Base-by-base conservation (phyloP, 192 early-diverging fungal species). In the Phlyctochytrium bullatum region DNA sequence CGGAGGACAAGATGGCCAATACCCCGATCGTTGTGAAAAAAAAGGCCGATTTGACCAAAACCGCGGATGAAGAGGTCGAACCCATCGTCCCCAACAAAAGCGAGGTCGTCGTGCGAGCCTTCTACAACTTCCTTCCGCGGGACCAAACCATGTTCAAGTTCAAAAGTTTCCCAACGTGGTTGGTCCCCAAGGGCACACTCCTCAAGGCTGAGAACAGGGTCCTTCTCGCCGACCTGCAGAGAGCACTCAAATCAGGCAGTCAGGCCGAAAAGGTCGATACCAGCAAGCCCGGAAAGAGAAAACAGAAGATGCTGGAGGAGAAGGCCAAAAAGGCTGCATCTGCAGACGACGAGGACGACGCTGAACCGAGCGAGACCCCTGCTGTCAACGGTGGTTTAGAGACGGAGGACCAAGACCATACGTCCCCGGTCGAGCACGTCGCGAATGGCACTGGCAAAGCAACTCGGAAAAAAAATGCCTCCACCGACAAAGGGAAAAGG, bases 201-300 rank as follows among this genome's bases (percentile, higher is more conserved):
- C 12, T 57, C 6, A 25, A 6, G 14, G 27, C 54, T 6, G 54
- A 57, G 25, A 10, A 6, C 20, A 10, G 10, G 54, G 25, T 28
- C 12, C 20, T 57, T 14, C 16, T 57, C 6, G 47, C 28, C 24
- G 63, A 27, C 24, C 1, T n/a, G 24, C 20, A 27, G 35, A 65
- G 2, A 20, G 31, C n/a, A 4, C n/a, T 53, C 28, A 59, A 54
- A 59, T 4, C 27, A 27, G 10, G 6, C 40, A 14, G 10, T 47
- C 4, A 64, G 54, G 47, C 20, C n/a, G 40, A 3, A 23, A 61
- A 62, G 31, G 25, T 61, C 10, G 64, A 72, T 40, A 72, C 70
- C 29, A 72, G 70, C 53, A 1, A 50, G 32, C 70, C 70, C 0
- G 70, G 70, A 3, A 60, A 66, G 57, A 52, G 56, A 28, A 47